Base-by-base conservation (phyloP, 306 rosid species). In the Citrullus amarus region DNA sequence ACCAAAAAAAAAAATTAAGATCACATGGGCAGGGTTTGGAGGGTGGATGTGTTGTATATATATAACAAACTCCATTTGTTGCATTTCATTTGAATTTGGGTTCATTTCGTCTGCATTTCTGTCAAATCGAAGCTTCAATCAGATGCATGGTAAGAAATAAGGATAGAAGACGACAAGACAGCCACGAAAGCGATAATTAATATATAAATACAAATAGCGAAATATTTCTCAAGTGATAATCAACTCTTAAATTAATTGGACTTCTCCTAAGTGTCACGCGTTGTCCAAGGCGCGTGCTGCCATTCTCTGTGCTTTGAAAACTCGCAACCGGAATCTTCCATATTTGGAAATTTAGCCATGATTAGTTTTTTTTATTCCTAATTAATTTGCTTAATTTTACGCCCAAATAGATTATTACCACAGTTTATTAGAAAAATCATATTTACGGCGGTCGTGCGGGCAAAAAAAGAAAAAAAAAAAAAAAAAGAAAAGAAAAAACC, bases 31-130 rank as follows among this genome's bases (percentile, higher is more conserved):
- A 70, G 39, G 13, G 43, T 6, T 34, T 1, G 28, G 68, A 81
- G 51, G 74, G 73, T 11, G 84, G 44, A 18, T 68, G 58, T 78
- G 88, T 17, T 66, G 73, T 55, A 18, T 85, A 88, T 92, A 86
- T 90, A 91, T 92, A 90, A 85, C 69, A 76, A 70, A 72, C 5
- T 78, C 9, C 46, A 14, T 20, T 57, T 3, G 16, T 80, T 75
- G 36, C 75, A 89, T 92, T 92, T 90, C 93, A 90, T 92, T 82
- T 95, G 88, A 86, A 87, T 95, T 92, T 92, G 88, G 81, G 51
- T 86, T 82, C 96, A 92, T 95, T 92, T 92, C 83, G 76, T 85
- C 82, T 61, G 88, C 89, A 92, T 91, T 89, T 89, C 72, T 22
- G 75, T 71, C 43, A 28, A 17, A 15, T 56, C 38, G 4, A 71